Evolutionary conservation across 345 rosid species (phyloP), one percentile per base, ranked within the genome.

Genomic region (Camelina sativa): DNA sequence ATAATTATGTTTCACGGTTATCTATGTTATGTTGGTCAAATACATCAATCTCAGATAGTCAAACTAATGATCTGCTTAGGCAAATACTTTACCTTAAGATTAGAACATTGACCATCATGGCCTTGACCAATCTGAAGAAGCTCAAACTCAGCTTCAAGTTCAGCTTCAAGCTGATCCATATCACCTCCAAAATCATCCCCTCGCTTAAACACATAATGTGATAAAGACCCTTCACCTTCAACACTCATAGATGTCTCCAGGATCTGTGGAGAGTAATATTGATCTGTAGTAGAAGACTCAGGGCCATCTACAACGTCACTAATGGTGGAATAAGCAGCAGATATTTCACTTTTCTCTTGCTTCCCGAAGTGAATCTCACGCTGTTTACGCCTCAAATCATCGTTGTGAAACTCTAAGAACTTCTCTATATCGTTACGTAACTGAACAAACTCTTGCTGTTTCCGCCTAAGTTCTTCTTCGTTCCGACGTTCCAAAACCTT

Each of bases 61-160:
- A 57, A 56, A 53, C 9, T 48, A 7, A 44, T 44, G 48, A 44
- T 44, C 48, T 44, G 17, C 16, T n/a, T 46, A 48, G 5, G 7
- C 61, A 67, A 25, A 11, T 43, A 30, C 28, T 32, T 16, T 81
- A 83, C 93, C 81, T 84, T 52, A n/a, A 51, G 52, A 11, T 46
- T 74, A 53, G 41, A 62, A 35, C 37, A 1, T 54, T 13, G 7
- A 50, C 38, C 69, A 34, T 80, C 91, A 5, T 65, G 62, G 74
- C 82, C 85, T 79, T 87, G 80, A 50, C 82, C 82, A 69, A 76
- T 79, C 73, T 87, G 93, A 69, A 91, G 77, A 59, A 71, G 83
- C 62, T 91, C 84, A 38, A 89, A 79, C 79, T 91, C 93, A 2
- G 80, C 88, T 82, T 88, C 85, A 22, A 93, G 90, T 81, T 93